A percentile compares a stretch with the other conserved stretches of the same genome.
These are phyloP conservation scores for Penicillium sp. DNA, from an alignment of 2,329 filamentous ascomycete genomes.

Conservation along the genomic window DNA sequence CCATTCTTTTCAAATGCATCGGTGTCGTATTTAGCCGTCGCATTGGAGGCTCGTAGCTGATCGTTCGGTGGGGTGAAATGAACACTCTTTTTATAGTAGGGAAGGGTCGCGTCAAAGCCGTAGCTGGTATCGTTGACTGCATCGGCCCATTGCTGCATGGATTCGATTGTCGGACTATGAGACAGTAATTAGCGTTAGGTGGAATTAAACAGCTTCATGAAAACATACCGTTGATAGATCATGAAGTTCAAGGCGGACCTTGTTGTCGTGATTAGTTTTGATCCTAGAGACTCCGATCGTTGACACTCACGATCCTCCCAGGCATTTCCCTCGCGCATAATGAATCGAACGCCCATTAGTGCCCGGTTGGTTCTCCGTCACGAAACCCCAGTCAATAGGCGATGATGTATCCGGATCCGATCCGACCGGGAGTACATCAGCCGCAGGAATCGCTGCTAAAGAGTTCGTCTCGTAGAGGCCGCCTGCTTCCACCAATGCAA, in stretches of 20 bases:
- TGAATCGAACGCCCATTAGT: conserved; percentile 30
- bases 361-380: conserved; percentile 24
- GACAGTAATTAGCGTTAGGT: not conserved
- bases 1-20: conserved; percentile 32
- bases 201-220: no score
- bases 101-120: conserved; percentile 28
- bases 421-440: conserved; percentile 24
- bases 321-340: conserved; percentile 33
- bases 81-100: conserved; percentile 32
- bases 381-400: conserved; percentile 32
- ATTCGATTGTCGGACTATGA: conserved; percentile 23
- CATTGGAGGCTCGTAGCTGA: conserved; percentile 26
- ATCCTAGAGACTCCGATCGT: no score
- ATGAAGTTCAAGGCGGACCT: conserved; percentile 34
- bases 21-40: conserved; percentile 25
- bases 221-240: conserved; percentile 33
- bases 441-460: conserved; percentile 23
- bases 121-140: conserved; percentile 35
- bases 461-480: conserved; percentile 31
- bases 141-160: conserved; percentile 33
- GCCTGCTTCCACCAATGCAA: conserved; percentile 37
- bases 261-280: conserved; percentile 7
- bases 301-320: conserved; percentile 31
- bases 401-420: conserved; percentile 25
- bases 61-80: conserved; percentile 32